These are phyloP conservation scores for Brasenia schreberi DNA, from an alignment of 164 flowering plant species.

Conservation along the genomic window DNA sequence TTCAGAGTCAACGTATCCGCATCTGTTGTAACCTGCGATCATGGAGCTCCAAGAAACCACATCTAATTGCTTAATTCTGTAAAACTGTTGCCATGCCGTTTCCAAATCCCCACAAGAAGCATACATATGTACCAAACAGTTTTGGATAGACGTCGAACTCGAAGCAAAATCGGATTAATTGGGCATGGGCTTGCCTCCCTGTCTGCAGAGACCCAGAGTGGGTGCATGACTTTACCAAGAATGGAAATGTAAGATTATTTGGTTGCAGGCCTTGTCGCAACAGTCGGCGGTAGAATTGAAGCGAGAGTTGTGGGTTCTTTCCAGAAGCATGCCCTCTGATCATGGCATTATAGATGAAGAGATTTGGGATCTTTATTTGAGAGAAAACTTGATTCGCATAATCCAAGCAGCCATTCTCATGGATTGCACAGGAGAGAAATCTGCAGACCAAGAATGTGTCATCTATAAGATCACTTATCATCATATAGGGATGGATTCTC, in stretches of 20 bases:
- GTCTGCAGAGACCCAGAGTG: background rate
- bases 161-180: background rate
- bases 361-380: background rate
- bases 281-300: background rate
- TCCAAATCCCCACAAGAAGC: conserved; percentile 46
- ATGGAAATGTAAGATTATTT: background rate
- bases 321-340: conserved; percentile 1
- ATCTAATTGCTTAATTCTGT: conserved; percentile 37
- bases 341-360: background rate
- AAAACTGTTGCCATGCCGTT: conserved; percentile 39
- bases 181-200: background rate
- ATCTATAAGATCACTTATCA: background rate
- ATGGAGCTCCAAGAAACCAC: conserved; percentile 82
- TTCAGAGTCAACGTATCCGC: background rate
- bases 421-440: background rate
- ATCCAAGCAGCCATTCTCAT: background rate
- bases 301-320: background rate
- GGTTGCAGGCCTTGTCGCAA: background rate
- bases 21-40: conserved; percentile 30
- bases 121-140: conserved; percentile 71
- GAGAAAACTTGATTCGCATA: conserved; percentile 1
- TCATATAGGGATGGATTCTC: conserved; percentile 3
- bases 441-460: background rate
- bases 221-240: conserved; percentile 1
- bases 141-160: conserved; percentile 19